Evolutionary conservation across 192 early-diverging fungal species (phyloP).

Genomic region (Obelidium mucronatum): DNA sequence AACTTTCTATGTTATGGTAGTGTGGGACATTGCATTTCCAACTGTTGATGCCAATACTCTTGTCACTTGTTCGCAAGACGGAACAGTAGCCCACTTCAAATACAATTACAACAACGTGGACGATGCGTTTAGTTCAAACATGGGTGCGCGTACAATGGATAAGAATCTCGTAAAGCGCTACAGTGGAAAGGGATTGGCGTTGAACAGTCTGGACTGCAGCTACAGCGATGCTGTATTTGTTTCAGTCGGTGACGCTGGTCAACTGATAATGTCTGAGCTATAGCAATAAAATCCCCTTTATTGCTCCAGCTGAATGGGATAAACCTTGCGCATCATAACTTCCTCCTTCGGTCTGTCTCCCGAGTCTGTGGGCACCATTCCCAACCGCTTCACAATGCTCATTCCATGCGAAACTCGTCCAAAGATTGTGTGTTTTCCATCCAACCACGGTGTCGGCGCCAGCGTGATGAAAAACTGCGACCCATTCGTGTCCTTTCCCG

Average conservation of each 20-base stretch:
- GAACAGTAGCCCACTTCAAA: constrained; percentile 4
- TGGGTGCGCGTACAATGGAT: neutral
- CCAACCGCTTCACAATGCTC: constrained; percentile 76
- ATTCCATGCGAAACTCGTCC: constrained; percentile 85
- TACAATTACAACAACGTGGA: constrained; percentile 13
- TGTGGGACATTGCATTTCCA: constrained; percentile 26
- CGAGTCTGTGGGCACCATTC: constrained; percentile 51
- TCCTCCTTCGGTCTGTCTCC: constrained; percentile 54
- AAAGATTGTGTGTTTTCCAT: constrained; percentile 92
- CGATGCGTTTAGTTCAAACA: neutral
- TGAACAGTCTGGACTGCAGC: constrained; percentile 22
- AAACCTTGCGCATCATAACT: constrained; percentile 41
- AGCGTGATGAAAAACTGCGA: constrained; percentile 88
- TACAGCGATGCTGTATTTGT: neutral
- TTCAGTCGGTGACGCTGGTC: constrained; percentile 16
- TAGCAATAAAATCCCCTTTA: neutral
- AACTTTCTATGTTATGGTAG: neutral
- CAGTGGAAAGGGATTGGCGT: neutral
- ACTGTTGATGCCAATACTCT: constrained; percentile 33
- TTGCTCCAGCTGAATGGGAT: constrained; percentile 4
- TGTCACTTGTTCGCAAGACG: constrained; percentile 29
- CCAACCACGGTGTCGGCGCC: constrained; percentile 90
- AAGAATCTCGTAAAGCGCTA: neutral
- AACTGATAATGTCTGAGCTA: constrained; percentile 14
- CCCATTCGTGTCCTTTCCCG: constrained; percentile 63